Base-by-base conservation (phyloP, 306 rosid species). In the Prunus fruticosa region DNA sequence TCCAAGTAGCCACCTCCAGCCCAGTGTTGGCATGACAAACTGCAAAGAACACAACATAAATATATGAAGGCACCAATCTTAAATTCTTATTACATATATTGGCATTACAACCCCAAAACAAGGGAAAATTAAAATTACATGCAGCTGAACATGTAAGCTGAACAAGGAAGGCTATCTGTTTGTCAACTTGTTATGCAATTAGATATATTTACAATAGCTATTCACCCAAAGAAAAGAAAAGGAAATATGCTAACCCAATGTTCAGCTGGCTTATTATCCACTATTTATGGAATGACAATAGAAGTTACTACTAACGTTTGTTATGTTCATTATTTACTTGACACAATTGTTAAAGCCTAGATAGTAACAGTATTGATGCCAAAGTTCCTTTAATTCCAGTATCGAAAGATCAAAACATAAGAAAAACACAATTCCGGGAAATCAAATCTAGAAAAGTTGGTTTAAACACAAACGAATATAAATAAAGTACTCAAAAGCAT, bases 1-100 rank as follows among this genome's bases (percentile, higher is more conserved):
- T 41, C 87, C 97, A 81, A 95, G 97, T 68, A 92, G 86, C 97
- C 97, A 92, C 86, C 99, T 95, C 99, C 99, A 92, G 60, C 99
- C 99, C 76, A 95, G 76, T 64, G 69, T 86, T 76, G 99, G 99
- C 99, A 95, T 92, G 83, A 95, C 79, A 81, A 87, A 72, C 99
- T 95, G 92, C 85, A 84, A 81, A 57, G 67, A 76, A 78, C 38
- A 74, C 77, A 76, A 75, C 54, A 82, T 73, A 74, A 57, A 14
- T 34, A 73, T 64, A 81, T 79, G 51, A 80, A 80, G 76, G 34
- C 4, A 25, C 56, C 57, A 60, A 16, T 22, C 15, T 19, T 32
- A 30, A 10, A 51, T 5, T 51, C 74, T 51, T 34, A 45, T 13
- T 23, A 54, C 32, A 34, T 13, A 20, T 32, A 4, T 16, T 13